Evolutionary conservation across 2,329 filamentous ascomycete genomes (phyloP), one percentile per base, ranked within the genome.

Genomic region (Beauveria pseudobassiana): DNA sequence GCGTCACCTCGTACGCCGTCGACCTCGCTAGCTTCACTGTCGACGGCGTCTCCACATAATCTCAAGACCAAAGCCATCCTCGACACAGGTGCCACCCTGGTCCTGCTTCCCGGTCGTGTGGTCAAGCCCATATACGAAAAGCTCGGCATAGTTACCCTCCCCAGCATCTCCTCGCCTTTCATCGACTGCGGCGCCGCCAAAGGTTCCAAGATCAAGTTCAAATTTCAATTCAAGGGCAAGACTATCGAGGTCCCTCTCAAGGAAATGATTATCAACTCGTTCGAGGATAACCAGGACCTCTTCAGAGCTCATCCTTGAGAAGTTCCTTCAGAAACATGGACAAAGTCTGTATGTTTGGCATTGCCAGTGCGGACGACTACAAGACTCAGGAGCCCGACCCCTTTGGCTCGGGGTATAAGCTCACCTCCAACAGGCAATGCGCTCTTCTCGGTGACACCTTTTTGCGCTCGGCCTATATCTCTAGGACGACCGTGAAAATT

Each of bases 1-100:
- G 76, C 57, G 68, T 80, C 60, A 72, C 72, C 63, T 67, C 72
- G 52, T 72, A 82, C 67, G 72, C 73, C 8, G 67, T 74, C 30
- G 50, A 65, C 30, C 55, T 72, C 46, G 57, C 77, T 59, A 72
- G 71, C 26, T 78, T 84, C 65, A 74, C 74, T 51, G 76, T 69
- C 58, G 52, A 66, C 30, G 51, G 63, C 12, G 65, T 78, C 55
- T 70, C 74, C 20, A 68, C 77, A 26, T 30, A 66, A 64, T 56
- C 65, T 78, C 62, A 75, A 82, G 3, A 72, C 81, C 26, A 75
- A 82, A 10, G 88, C 87, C 20, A 80, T 92, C 18, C 82, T 93
- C 58, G 89, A 93, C 73, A 90, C 88, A 0, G 89, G 89, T 48
- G 88, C 86, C 43, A 90, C 86, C 18, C 77, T 90, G 65, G 86